Conservation (phyloP, 305 asterid genomes). For the Plantago lanceolata region DNA sequence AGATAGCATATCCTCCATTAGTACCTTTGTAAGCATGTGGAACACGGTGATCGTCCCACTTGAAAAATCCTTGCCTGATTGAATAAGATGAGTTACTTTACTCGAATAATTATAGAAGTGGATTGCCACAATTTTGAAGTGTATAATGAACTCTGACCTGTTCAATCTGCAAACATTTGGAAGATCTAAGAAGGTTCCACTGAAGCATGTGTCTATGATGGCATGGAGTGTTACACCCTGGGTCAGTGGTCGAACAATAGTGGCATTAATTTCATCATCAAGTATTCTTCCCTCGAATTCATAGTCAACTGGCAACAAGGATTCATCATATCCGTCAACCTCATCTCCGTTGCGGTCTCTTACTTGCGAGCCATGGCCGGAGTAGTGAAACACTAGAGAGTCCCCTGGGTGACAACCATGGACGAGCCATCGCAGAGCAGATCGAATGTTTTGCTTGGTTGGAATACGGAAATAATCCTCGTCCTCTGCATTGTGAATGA, state of each 20-base stretch:
- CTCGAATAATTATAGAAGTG: conserved; percentile 7
- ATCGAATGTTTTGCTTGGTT: conserved; percentile 54
- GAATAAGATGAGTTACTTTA: conserved; percentile 19
- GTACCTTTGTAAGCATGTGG: conserved; percentile 49
- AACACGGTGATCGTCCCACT: conserved; percentile 68
- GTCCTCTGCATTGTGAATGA: conserved; percentile 50
- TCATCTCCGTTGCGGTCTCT: conserved; percentile 58
- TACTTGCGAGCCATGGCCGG: conserved; percentile 66
- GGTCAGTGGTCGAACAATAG: conserved; percentile 70
- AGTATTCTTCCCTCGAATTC: conserved; percentile 64
- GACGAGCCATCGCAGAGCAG: conserved; percentile 66
- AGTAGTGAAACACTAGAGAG: conserved; percentile 69
- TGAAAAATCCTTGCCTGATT: conserved; percentile 55
- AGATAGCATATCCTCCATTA: conserved; percentile 78
- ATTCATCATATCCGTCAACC: conserved; percentile 65
- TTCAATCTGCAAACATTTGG: conserved; percentile 53
- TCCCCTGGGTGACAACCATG: conserved; percentile 60
- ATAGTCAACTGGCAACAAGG: conserved; percentile 62
- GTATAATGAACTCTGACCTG: conserved; percentile 34
- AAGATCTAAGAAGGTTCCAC: conserved; percentile 73
- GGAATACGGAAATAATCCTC: conserved; percentile 43
- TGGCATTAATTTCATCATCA: conserved; percentile 70
- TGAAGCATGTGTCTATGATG: conserved; percentile 66
- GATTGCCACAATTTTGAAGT: background rate
- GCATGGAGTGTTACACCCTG: conserved; percentile 64